Percentiles rank a stretch among this genome's conserved stretches.
Evolutionary conservation across 192 early-diverging fungal genomes (phyloP).

Genomic region (Dimargaris verticillata): DNA sequence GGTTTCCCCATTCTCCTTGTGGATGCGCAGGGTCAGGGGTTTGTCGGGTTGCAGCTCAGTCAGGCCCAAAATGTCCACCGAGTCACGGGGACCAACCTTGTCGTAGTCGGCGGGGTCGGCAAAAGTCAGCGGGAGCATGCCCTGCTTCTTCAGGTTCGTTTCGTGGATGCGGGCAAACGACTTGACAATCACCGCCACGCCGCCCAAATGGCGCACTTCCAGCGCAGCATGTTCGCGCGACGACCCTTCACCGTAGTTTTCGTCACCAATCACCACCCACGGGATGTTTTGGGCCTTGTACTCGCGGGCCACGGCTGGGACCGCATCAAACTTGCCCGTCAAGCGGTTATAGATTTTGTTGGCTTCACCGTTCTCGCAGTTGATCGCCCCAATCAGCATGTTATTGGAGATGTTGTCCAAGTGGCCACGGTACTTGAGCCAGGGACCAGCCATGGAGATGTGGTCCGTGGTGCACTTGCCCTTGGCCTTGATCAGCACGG

Average conservation of each 20-base stretch:
- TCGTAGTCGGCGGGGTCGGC: conserved; percentile 88
- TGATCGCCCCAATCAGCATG: conserved; percentile 96
- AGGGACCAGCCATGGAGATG: conserved; percentile 84
- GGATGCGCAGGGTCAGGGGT: conserved; percentile 66
- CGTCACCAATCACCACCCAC: conserved; percentile 96
- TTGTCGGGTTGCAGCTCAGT: conserved; percentile 64
- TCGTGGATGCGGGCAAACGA: conserved; percentile 99
- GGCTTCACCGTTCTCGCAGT: conserved; percentile 67
- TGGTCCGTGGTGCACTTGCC: conserved; percentile 99
- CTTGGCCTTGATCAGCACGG: conserved; percentile 86
- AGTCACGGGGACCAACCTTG: conserved; percentile 71
- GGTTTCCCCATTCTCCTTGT: conserved; percentile 59
- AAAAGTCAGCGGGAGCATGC: conserved; percentile 91
- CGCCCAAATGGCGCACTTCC: conserved; percentile 89
- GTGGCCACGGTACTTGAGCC: conserved; percentile 93
- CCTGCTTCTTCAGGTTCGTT: conserved; percentile 99
- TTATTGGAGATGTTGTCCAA: conserved; percentile 98
- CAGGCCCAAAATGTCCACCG: conserved; percentile 78
- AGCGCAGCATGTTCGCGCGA: conserved; percentile 98
- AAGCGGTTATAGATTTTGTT: conserved; percentile 56
- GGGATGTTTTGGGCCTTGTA: conserved; percentile 76
- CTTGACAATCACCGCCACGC: conserved; percentile 85
- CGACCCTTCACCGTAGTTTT: conserved; percentile 99
- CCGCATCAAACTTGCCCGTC: conserved; percentile 66
- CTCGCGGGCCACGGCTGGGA: conserved; percentile 83